Percentiles rank a stretch among this genome's conserved stretches.
Evolutionary conservation across 1,284 basidiomycete genomes (phyloP).

Genomic region (Ceratorhiza oryzae-sativae): DNA sequence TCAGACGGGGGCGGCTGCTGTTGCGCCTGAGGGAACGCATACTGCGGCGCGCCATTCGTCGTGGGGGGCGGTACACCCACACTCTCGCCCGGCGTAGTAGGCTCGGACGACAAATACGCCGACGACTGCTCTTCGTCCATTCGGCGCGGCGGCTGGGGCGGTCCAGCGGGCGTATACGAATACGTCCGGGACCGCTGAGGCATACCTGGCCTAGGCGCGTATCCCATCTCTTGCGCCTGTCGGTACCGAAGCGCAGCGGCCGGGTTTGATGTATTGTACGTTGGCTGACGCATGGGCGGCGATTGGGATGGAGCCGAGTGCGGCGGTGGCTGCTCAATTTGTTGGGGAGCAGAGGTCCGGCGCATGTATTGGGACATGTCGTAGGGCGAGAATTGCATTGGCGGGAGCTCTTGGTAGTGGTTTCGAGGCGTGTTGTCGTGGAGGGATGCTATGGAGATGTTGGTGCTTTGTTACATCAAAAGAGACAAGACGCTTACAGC

Average conservation of each 20-base stretch:
- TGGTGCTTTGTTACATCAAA: not conserved
- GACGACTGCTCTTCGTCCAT: conserved; percentile 19
- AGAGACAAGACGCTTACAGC: not conserved
- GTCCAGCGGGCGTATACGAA: conserved; percentile 22
- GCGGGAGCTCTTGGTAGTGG: conserved; percentile 30
- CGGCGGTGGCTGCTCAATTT: conserved; percentile 26
- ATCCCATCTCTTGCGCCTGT: conserved; percentile 31
- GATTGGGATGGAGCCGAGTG: conserved; percentile 9
- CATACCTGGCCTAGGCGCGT: not conserved
- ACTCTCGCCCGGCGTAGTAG: conserved; percentile 24
- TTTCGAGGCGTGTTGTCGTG: conserved; percentile 29
- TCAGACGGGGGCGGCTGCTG: conserved; percentile 4
- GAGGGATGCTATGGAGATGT: conserved; percentile 9
- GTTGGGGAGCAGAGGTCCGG: conserved; percentile 22
- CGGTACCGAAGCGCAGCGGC: conserved; percentile 20
- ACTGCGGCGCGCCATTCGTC: not conserved
- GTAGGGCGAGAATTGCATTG: conserved; percentile 15
- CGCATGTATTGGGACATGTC: conserved; percentile 34
- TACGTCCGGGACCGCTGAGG: conserved; percentile 13
- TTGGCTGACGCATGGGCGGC: not conserved
- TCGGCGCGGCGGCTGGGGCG: not conserved
- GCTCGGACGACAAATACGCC: conserved; percentile 21
- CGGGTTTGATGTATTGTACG: conserved; percentile 5
- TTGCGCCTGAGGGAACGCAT: not conserved
- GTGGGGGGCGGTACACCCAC: not conserved